These are phyloP conservation scores for Bipolaris sorokiniana DNA, from an alignment of 2,329 filamentous ascomycete genomes.

Conservation along the genomic window DNA sequence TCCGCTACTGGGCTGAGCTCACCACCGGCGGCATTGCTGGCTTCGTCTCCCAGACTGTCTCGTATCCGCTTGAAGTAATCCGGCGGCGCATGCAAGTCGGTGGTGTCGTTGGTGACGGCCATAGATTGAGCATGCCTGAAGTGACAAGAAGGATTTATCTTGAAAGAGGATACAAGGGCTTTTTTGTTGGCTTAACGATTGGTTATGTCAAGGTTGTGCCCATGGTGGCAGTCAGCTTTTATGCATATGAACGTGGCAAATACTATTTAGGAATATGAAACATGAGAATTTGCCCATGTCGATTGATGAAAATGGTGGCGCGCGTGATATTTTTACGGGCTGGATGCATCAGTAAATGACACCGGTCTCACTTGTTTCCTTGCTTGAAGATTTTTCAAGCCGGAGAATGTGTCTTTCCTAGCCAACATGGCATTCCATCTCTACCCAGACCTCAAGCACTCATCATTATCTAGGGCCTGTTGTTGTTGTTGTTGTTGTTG, in stretches of 20 bases:
- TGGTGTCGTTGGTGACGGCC: conserved; percentile 90
- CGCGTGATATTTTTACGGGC: not conserved
- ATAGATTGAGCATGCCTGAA: conserved; percentile 76
- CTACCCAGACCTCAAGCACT: too few relatives aligned
- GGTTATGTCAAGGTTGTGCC: conserved; percentile 95
- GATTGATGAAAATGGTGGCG: not conserved
- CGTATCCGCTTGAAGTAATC: conserved; percentile 93
- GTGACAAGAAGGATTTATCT: conserved; percentile 75
- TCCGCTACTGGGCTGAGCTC: conserved; percentile 87
- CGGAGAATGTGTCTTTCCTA: too few relatives aligned
- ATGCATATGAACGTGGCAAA: conserved; percentile 70
- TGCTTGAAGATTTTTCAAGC: too few relatives aligned
- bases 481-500: too few relatives aligned
- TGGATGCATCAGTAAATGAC: too few relatives aligned
- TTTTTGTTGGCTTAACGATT: conserved; percentile 91
- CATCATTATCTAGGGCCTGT: too few relatives aligned
- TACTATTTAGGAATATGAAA: conserved; percentile 58
- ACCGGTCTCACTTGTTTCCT: too few relatives aligned
- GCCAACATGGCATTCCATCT: too few relatives aligned
- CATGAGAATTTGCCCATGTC: not conserved
- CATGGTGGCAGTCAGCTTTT: conserved; percentile 78
- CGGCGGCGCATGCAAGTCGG: conserved; percentile 94
- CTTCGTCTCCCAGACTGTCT: conserved; percentile 85
- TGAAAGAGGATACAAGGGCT: conserved; percentile 79
- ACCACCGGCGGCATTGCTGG: conserved; percentile 84